These are phyloP conservation scores for Aspergillus sparsus DNA, from an alignment of 495 filamentous ascomycete genomes.

Conservation along the genomic window DNA sequence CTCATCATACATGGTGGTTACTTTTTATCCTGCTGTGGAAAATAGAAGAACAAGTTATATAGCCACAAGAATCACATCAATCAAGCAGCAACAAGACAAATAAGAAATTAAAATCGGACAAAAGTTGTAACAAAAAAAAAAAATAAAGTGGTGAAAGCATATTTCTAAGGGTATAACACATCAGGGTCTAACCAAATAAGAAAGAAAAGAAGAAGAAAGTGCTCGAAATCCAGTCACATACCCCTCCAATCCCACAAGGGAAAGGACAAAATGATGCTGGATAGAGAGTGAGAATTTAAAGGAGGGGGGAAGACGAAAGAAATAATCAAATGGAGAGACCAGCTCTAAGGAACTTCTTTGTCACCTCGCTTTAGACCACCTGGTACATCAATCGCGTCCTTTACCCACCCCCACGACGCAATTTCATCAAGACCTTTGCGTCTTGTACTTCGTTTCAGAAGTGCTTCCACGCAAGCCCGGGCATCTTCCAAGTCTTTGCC, in stretches of 20 bases:
- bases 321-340: slow-evolving; percentile 30
- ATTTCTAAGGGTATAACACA: not conserved
- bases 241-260: slow-evolving; percentile 17
- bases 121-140: slow-evolving; percentile 1
- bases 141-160: not conserved
- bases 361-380: slow-evolving; percentile 70
- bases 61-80: too few relatives aligned
- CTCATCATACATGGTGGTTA: too few relatives aligned
- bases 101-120: too few relatives aligned
- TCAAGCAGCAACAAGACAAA: too few relatives aligned
- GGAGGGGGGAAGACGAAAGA: slow-evolving; percentile 12
- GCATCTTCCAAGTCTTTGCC: slow-evolving; percentile 69
- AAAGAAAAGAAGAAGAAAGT: not conserved
- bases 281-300: not conserved
- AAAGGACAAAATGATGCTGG: slow-evolving; percentile 2
- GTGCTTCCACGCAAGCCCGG: slow-evolving; percentile 73
- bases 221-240: not conserved
- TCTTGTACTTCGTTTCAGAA: slow-evolving; percentile 76
- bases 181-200: not conserved
- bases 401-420: slow-evolving; percentile 72
- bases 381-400: slow-evolving; percentile 66
- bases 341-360: slow-evolving; percentile 58
- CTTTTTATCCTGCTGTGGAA: too few relatives aligned
- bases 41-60: too few relatives aligned
- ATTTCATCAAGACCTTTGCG: slow-evolving; percentile 74